A percentile compares a stretch with the other conserved stretches of the same genome.
These are phyloP conservation scores for Williopsis jadinii DNA, from an alignment of 1,139 yeast genomes.

Conservation along the genomic window DNA sequence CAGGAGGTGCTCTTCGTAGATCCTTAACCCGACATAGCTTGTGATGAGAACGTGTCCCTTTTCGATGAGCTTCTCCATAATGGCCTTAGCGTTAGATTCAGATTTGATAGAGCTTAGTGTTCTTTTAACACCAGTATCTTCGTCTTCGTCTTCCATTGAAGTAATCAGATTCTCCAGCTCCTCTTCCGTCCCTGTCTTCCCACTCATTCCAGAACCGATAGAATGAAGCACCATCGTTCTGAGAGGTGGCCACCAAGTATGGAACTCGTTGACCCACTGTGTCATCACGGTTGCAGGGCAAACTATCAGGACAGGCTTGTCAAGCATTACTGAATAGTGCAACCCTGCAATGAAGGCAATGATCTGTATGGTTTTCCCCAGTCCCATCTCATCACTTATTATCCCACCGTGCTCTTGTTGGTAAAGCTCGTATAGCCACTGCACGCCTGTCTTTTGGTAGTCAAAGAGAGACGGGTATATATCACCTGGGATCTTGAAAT, in stretches of 20 bases:
- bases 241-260: conserved; percentile 97
- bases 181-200: conserved; percentile 27
- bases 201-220: conserved; percentile 82
- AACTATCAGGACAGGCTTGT: conserved; percentile 76
- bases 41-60: conserved; percentile 84
- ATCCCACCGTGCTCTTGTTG: conserved; percentile 90
- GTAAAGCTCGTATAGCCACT: conserved; percentile 73
- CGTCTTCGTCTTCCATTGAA: conserved; percentile 35
- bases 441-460: conserved; percentile 90
- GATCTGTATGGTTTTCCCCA: conserved; percentile 91
- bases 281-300: conserved; percentile 96
- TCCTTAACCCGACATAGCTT: conserved; percentile 83
- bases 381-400: conserved; percentile 96
- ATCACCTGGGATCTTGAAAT: conserved; percentile 82
- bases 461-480: conserved; percentile 81
- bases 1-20: conserved; percentile 65
- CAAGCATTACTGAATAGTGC: conserved; percentile 69
- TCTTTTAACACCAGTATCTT: conserved; percentile 28
- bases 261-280: conserved; percentile 96
- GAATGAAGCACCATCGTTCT: conserved; percentile 83
- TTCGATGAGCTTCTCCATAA: conserved; percentile 26
- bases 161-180: conserved; percentile 41
- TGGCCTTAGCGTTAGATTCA: conserved; percentile 21
- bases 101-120: conserved; percentile 22
- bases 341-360: conserved; percentile 86